phyloP scores from a whole-genome alignment of 495 filamentous ascomycete species.

The Aspergillus nidulans region DNA sequence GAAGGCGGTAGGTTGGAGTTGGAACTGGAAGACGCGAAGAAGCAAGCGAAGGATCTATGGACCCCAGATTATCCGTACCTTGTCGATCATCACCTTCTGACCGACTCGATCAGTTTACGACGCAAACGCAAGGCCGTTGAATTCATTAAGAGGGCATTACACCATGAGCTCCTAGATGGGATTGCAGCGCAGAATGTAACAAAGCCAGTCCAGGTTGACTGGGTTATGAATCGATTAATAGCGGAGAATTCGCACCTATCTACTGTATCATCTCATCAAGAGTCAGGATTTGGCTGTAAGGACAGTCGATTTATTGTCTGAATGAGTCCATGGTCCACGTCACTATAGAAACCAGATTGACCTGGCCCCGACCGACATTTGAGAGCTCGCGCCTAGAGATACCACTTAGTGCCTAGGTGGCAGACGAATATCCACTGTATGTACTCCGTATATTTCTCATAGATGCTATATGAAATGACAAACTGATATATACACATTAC shows the following conservation, averaged over 20 bases:
- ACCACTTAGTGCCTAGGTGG: background rate
- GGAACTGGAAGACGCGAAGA: constrained; percentile 12
- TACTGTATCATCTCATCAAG: too few species aligned
- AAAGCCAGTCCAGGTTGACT: too few species aligned
- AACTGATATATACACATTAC: background rate
- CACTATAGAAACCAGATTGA: too few species aligned
- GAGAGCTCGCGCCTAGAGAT: too few species aligned
- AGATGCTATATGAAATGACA: background rate
- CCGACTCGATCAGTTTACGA: background rate
- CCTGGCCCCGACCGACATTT: too few species aligned
- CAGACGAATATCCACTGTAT: background rate
- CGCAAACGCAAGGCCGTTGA: background rate
- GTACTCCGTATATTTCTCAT: background rate
- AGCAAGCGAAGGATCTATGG: background rate
- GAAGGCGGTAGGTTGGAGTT: background rate
- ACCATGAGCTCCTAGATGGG: background rate
- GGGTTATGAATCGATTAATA: too few species aligned
- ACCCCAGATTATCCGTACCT: background rate
- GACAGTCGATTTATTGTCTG: too few species aligned
- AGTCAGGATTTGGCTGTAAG: too few species aligned
- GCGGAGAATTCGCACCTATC: too few species aligned
- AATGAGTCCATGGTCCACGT: background rate
- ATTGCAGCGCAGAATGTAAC: too few species aligned
- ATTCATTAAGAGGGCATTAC: background rate
- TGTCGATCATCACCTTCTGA: background rate